phyloP scores from a whole-genome alignment of 2,329 filamentous ascomycete species.

The Pyricularia sp. region DNA sequence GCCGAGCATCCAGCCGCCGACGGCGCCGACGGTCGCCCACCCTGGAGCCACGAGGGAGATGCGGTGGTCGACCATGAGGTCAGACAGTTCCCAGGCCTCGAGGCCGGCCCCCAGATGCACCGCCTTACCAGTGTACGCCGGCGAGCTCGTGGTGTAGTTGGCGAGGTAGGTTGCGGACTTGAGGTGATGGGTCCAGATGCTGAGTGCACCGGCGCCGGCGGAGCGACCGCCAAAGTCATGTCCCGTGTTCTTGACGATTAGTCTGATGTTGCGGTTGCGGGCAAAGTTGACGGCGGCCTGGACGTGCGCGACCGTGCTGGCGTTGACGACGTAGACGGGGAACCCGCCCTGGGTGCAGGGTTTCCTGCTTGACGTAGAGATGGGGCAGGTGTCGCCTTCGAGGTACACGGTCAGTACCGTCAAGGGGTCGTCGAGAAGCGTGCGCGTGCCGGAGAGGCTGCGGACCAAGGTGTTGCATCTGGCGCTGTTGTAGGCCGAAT shows the following conservation, averaged over 20 bases:
- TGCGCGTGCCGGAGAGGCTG: slow-evolving; percentile 18
- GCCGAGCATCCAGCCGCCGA: slow-evolving; percentile 41
- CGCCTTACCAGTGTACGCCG: slow-evolving; percentile 20
- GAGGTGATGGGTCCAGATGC: slow-evolving; percentile 40
- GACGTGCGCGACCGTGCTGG: slow-evolving; percentile 23
- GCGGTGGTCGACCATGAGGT: slow-evolving; percentile 21
- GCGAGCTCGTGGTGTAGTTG: slow-evolving; percentile 13
- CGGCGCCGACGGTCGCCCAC: slow-evolving; percentile 25
- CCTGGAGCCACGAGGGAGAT: slow-evolving; percentile 22
- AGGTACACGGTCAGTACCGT: slow-evolving; percentile 20
- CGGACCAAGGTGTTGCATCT: slow-evolving; percentile 19
- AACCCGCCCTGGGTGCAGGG: slow-evolving; percentile 25
- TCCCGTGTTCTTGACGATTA: slow-evolving; percentile 33
- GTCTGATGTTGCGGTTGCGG: slow-evolving; percentile 22
- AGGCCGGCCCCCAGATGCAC: slow-evolving; percentile 22
- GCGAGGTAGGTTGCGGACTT: slow-evolving; percentile 29
- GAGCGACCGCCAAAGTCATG: slow-evolving; percentile 37
- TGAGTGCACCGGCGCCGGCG: slow-evolving; percentile 33
- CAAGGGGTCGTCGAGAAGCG: slow-evolving; percentile 23
- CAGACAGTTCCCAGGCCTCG: slow-evolving; percentile 24
- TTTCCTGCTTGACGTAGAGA: slow-evolving; percentile 10
- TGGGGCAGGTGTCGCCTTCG: slow-evolving; percentile 21
- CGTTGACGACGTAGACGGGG: slow-evolving; percentile 26
- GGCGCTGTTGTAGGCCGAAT: slow-evolving; percentile 13
- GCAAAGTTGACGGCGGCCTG: slow-evolving; percentile 22